These are phyloP conservation scores for Phoma herbarum DNA, from an alignment of 2,329 filamentous ascomycete species.

Conservation along the genomic window DNA sequence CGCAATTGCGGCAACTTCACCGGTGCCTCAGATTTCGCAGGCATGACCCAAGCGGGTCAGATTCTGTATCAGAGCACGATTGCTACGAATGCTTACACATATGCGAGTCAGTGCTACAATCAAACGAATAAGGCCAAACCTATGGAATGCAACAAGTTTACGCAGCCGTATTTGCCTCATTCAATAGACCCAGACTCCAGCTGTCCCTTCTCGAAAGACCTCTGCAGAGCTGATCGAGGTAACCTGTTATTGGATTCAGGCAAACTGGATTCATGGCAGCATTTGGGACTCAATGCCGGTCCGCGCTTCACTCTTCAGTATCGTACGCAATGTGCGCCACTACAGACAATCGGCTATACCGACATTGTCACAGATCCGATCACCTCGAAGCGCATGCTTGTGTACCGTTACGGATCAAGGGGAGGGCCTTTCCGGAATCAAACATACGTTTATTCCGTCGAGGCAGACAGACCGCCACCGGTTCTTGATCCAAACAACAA, in stretches of 20 bases:
- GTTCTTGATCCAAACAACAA: neutral
- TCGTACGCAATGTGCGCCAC: slow-evolving; percentile 1
- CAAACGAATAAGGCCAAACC: neutral
- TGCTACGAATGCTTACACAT: neutral
- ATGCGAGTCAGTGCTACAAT: neutral
- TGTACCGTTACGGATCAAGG: neutral
- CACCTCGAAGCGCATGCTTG: neutral
- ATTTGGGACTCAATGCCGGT: neutral
- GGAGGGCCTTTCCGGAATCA: neutral
- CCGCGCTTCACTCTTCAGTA: neutral
- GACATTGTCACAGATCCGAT: neutral
- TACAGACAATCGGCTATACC: neutral
- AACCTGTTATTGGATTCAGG: neutral
- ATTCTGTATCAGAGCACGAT: neutral
- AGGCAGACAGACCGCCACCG: neutral
- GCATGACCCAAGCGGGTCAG: neutral
- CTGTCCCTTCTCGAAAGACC: neutral
- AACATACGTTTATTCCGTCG: neutral
- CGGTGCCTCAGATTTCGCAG: neutral
- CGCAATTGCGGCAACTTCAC: neutral
- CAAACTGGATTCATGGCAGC: neutral
- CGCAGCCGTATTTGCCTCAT: neutral
- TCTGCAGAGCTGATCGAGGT: neutral
- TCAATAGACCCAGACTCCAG: neutral
- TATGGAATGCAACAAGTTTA: neutral